These are phyloP conservation scores for Phaffomyces thermotolerans DNA, from an alignment of 805 yeast species.

Conservation along the genomic window DNA sequence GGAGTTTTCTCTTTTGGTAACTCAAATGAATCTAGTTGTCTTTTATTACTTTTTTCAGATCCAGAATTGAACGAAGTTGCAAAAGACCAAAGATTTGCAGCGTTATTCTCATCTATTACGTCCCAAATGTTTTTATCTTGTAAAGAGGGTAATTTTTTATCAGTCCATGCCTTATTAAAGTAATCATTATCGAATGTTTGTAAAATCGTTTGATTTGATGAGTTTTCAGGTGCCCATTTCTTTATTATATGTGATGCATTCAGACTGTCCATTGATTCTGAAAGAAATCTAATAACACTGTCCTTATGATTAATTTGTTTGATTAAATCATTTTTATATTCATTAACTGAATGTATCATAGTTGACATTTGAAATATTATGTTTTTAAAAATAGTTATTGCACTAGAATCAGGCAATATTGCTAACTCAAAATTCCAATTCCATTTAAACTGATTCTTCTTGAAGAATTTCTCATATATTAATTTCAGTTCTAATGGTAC, in stretches of 20 bases:
- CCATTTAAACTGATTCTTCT: constrained; percentile 5
- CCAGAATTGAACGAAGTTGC: constrained; percentile 11
- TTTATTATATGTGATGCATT: constrained; percentile 18
- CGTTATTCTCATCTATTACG: constrained; percentile 9
- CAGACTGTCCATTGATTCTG: constrained; percentile 22
- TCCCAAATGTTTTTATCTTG: constrained; percentile 19
- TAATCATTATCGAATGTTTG: constrained; percentile 12
- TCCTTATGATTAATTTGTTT: constrained; percentile 25
- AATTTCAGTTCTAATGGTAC: constrained; percentile 16
- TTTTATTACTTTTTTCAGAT: background rate
- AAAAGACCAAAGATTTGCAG: constrained; percentile 9
- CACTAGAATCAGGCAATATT: constrained; percentile 17
- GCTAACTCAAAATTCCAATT: constrained; percentile 19
- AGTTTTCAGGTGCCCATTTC: constrained; percentile 29
- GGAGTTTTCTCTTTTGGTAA: constrained; percentile 1
- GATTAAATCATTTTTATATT: constrained; percentile 15
- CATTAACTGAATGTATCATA: constrained; percentile 13
- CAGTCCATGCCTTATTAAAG: constrained; percentile 17
- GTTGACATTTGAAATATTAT: constrained; percentile 19
- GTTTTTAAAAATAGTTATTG: constrained; percentile 17
- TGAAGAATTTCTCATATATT: constrained; percentile 6
- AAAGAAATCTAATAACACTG: constrained; percentile 23
- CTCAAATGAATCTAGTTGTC: too few relatives aligned
- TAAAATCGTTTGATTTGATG: constrained; percentile 20
- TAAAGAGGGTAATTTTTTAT: constrained; percentile 5